A percentile compares a stretch with the other conserved stretches of the same genome.
These are phyloP conservation scores for Nemania bipapillata DNA, from an alignment of 2,329 filamentous ascomycete genomes.

Conservation along the genomic window DNA sequence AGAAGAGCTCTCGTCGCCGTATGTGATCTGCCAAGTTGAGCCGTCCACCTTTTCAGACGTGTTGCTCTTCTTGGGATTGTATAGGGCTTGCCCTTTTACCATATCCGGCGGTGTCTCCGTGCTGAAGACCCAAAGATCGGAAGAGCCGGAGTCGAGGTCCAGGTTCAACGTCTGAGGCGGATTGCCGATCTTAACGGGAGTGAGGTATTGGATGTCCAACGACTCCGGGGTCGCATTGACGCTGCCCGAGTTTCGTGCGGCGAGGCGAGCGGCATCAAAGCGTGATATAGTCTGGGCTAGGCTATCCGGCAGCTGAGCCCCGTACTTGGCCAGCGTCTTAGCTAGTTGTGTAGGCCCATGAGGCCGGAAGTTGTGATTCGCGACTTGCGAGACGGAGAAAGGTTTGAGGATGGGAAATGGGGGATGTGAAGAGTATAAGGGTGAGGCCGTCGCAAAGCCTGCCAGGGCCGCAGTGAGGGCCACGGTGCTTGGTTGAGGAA, in stretches of 20 bases:
- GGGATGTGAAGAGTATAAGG: constrained; percentile 27
- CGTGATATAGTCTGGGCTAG: constrained; percentile 41
- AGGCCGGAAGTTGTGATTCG: constrained; percentile 42
- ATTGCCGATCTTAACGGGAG: constrained; percentile 49
- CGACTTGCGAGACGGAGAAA: constrained; percentile 45
- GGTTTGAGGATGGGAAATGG: constrained; percentile 33
- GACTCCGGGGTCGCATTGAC: constrained; percentile 41
- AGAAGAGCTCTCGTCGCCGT: constrained; percentile 50
- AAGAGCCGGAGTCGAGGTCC: constrained; percentile 52
- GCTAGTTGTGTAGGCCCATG: constrained; percentile 46
- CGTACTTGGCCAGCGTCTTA: constrained; percentile 47
- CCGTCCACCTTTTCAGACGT: constrained; percentile 43
- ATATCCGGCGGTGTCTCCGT: constrained; percentile 34
- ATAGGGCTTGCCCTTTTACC: constrained; percentile 45
- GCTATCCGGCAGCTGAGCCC: constrained; percentile 43
- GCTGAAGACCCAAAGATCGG: constrained; percentile 53
- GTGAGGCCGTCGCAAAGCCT: constrained; percentile 42
- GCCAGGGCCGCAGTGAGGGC: constrained; percentile 38
- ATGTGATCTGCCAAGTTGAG: constrained; percentile 48
- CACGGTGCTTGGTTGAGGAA: constrained; percentile 11
- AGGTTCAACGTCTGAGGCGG: constrained; percentile 49
- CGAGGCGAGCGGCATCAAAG: constrained; percentile 30
- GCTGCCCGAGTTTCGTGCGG: constrained; percentile 41
- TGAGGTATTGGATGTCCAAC: constrained; percentile 48
- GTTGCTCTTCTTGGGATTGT: constrained; percentile 45